Base-by-base conservation (phyloP, 495 filamentous ascomycete genomes). In the Tuber magnatum region DNA sequence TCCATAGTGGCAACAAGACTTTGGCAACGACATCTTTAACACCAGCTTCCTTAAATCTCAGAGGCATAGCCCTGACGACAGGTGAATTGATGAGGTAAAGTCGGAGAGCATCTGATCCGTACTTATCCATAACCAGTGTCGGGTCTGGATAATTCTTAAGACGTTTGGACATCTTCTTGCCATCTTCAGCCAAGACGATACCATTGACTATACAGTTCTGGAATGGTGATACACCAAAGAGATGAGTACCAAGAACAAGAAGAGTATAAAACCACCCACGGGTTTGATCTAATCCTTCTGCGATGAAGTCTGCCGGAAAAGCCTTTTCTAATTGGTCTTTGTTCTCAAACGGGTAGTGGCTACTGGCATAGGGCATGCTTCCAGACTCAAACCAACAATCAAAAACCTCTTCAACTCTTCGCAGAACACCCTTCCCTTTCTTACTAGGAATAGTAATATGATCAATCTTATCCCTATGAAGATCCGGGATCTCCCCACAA, bases 161-260 rank as follows among this genome's bases (percentile, higher is more conserved):
- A 61, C 96, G 89, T 86, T 99, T 99, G 1, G 94, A 97, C 95
- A 99, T 99, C 86, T 99, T 99, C 86, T 97, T 97, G 72, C 95
- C 95, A 81, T 98, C 94, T 83, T 97, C 94, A 10, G 91, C 95
- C 43, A 99, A 87, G 1, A 99, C 95, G 73, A 99, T 96, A 18
- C 95, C 95, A 81, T 97, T 98, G 68, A 98, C 96, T 20, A 98
- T 92, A 81, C 94, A 97, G 83, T 98, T 97, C 85, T 94, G 91
- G 88, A 97, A 99, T 0, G 95, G 96, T 0, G 94, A 89, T 28
- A 89, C 88, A 32, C 92, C 93, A 80, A 96, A 97, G 24, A 99
- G 88, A 81, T 97, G 93, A 9, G 92, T 95, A 69, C 94, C 95
- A 46, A 99, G 87, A 24, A 98, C 93, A 35, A 91, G 88, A 71